Evolutionary conservation across 106 monocot species (phyloP).

Genomic region (Acanthochlamys bracteata): DNA sequence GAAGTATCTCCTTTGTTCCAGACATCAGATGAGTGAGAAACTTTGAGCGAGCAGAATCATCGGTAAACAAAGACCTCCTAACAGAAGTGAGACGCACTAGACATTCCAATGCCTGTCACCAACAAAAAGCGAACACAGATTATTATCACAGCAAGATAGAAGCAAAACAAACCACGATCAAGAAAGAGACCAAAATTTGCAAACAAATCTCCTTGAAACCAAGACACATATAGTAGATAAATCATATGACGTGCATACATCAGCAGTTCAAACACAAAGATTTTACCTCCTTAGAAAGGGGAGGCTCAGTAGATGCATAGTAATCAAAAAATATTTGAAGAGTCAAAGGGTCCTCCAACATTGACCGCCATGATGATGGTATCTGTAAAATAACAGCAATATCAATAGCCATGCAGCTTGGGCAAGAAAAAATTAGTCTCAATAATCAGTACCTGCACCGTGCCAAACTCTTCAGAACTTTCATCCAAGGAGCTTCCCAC

Average conservation of each 20-base stretch:
- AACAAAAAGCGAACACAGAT: not conserved
- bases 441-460: conserved; percentile 91
- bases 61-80: conserved; percentile 73
- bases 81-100: conserved; percentile 92
- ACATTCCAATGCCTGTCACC: conserved; percentile 77
- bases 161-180: not conserved
- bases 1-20: conserved; percentile 94
- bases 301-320: conserved; percentile 59
- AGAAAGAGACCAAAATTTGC: no score
- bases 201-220: no score
- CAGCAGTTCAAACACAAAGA: no score
- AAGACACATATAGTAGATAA: no score
- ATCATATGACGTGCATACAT: no score
- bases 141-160: not conserved
- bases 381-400: conserved; percentile 36
- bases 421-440: no score
- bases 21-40: conserved; percentile 79
- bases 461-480: conserved; percentile 99
- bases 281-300: conserved; percentile 90
- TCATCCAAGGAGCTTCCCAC: conserved; percentile 89
- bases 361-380: conserved; percentile 76
- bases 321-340: conserved; percentile 96
- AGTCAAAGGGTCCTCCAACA: conserved; percentile 78
- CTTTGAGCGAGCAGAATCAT: conserved; percentile 66
- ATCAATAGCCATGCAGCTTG: no score